Evolutionary conservation across 176 grass and related monocot genomes (phyloP), one percentile per base, ranked within the genome.

Genomic region (Rhipidocladum racemiflorum): DNA sequence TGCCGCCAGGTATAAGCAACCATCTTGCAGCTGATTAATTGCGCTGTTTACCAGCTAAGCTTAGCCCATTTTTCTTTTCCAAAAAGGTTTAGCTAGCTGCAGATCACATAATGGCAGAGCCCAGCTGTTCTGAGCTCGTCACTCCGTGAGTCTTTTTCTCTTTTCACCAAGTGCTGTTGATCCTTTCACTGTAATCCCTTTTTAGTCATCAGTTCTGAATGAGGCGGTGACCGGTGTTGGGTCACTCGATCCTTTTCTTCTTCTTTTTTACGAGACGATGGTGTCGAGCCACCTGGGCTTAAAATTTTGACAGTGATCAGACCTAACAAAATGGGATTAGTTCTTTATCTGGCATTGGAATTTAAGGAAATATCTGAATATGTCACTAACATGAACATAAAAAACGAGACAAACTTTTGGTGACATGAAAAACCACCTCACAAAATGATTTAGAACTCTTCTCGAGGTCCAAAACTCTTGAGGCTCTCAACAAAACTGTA

Each of bases 221-320:
- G 35, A 36, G 5, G 35, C 3, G 35, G 35, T 36, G 35, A 36
- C 35, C 3, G 35, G 35, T 36, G 35, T 36, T 36, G 4, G 3
- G 35, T 6, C 35, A 6, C 4, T n/a, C n/a, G n/a, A n/a, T 36
- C 35, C 4, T 35, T 36, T 36, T 36, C 4, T 36, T 36, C 3
- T 6, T 36, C 6, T 36, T 36, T 36, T 36, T 36, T 36, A 34
- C 32, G 4, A 36, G 35, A 36, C 4, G 6, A 36, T 36, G n/a
- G 66, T 44, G 66, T 57, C 51, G 48, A 24, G 72, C 48, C 62
- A 59, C 49, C 61, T 67, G 49, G 64, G 56, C 5, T 42, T 69
- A 2, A 36, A 77, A 57, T 63, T 24, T 44, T 24, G 82, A 84
- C 21, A 9, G 62, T n/a, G 82, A 59, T 16, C 8, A 61, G 82